Evolutionary conservation across 148 eudicot genomes (phyloP), one percentile per base, ranked within the genome.

Genomic region (Chenopodium formosanum): DNA sequence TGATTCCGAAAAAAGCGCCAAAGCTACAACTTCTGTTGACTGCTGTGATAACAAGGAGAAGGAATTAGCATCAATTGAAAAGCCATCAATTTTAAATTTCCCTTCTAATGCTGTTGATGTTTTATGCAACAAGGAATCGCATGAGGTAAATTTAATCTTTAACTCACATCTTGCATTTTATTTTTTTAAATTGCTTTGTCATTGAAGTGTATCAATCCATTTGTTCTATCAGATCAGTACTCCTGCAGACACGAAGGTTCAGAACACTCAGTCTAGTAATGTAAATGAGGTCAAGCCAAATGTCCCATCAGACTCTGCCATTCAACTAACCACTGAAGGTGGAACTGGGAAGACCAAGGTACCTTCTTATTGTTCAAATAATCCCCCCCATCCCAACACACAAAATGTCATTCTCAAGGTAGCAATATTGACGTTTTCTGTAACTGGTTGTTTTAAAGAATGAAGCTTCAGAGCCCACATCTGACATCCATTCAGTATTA

Each of bases 141-240:
- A 44, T 63, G 79, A 74, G 94, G 97, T 91, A 87, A 78, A 11
- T 56, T 10, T 60, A 44, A 65, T 34, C 20, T 22, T 29, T 32
- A 12, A 25, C 14, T 20, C 19, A 48, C n/a, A 32, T 10, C n/a
- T 6, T 29, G 5, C 9, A 23, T 80, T 46, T 5, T 58, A 8
- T 40, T 31, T 66, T 29, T 44, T 9, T 13, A 29, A 20, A 4
- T 66, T 69, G 50, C 40, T 62, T 50, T 17, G 27, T 81, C 52
- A 16, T 52, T 56, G 22, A 56, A 23, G 32, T 34, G 32, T 7
- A 34, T 77, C 29, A 9, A 29, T 62, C 29, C 48, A 82, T n/a
- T 77, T 79, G 27, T 76, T 4, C 50, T 65, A 71, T 32, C 37
- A 88, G 86, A 66, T 64, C 58, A 34, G 53, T 47, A 22, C 13